These are phyloP conservation scores for Aspergillus cristatus DNA, from an alignment of 495 filamentous ascomycete genomes.

Conservation along the genomic window DNA sequence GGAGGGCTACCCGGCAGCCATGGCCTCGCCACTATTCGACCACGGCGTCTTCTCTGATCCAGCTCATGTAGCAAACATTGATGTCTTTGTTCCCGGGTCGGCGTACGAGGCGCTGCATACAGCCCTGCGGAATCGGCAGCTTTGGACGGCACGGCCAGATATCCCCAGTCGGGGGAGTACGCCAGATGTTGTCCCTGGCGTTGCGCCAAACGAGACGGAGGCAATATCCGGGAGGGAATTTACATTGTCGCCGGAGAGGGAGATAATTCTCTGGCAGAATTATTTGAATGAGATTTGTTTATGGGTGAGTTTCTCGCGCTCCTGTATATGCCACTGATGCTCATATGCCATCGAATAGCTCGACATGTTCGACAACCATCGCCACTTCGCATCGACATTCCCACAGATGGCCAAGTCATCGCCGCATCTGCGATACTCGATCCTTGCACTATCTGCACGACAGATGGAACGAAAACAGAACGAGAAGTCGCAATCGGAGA, in stretches of 20 bases:
- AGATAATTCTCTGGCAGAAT: slow-evolving; percentile 31
- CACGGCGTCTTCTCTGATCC: slow-evolving; percentile 19
- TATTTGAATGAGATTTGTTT: slow-evolving; percentile 35
- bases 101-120: slow-evolving; percentile 28
- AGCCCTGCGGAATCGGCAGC: slow-evolving; percentile 23
- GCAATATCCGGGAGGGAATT: slow-evolving; percentile 11
- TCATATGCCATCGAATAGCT: slow-evolving; percentile 13
- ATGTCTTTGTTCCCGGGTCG: slow-evolving; percentile 26
- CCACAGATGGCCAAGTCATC: slow-evolving; percentile 30
- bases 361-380: slow-evolving; percentile 40
- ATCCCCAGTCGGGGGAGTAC: slow-evolving; percentile 16
- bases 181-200: slow-evolving; percentile 5
- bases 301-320: slow-evolving; percentile 19
- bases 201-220: background rate
- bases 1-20: slow-evolving; percentile 13
- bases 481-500: slow-evolving; percentile 27
- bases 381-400: slow-evolving; percentile 33
- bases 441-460: slow-evolving; percentile 34
- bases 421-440: slow-evolving; percentile 30
- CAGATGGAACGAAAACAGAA: slow-evolving; percentile 34
- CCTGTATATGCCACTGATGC: background rate
- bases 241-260: slow-evolving; percentile 19
- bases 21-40: slow-evolving; percentile 17
- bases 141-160: slow-evolving; percentile 24
- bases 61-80: slow-evolving; percentile 15